These are phyloP conservation scores for Scopulariopsis brevicaulis DNA, from an alignment of 2,329 filamentous ascomycete species.

Conservation along the genomic window DNA sequence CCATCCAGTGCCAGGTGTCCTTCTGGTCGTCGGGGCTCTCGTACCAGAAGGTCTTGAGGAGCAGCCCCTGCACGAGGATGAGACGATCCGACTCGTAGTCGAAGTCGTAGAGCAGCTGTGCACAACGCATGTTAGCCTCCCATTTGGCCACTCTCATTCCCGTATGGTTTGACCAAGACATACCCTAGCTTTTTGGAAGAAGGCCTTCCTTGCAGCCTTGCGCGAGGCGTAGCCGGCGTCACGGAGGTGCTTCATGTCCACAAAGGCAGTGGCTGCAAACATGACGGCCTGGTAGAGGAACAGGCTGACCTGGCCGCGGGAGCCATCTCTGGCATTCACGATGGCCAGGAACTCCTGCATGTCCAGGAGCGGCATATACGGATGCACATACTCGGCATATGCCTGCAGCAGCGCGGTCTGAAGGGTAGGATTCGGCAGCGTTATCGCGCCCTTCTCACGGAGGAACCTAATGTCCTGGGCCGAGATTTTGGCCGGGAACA, in stretches of 20 bases:
- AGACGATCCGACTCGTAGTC: conserved; percentile 90
- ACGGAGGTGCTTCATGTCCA: conserved; percentile 66
- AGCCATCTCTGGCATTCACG: conserved; percentile 56
- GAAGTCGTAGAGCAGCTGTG: conserved; percentile 77
- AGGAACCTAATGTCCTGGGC: conserved; percentile 77
- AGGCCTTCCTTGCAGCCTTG: conserved; percentile 74
- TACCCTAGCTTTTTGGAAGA: conserved; percentile 81
- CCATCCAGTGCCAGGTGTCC: conserved; percentile 99
- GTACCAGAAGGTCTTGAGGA: conserved; percentile 96
- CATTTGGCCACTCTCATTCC: too few species aligned
- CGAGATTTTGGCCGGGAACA: conserved; percentile 65
- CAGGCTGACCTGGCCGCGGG: conserved; percentile 64
- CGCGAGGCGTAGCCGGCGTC: conserved; percentile 67
- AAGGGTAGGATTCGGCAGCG: conserved; percentile 56
- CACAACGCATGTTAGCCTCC: conserved; percentile 2
- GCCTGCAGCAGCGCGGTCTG: conserved; percentile 73
- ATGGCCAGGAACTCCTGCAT: conserved; percentile 46
- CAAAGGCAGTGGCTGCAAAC: conserved; percentile 84
- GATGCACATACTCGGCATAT: conserved; percentile 84
- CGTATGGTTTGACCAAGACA: conserved; percentile 18
- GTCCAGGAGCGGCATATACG: conserved; percentile 85
- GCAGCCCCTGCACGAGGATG: conserved; percentile 73
- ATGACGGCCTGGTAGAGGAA: conserved; percentile 89
- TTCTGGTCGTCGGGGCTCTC: conserved; percentile 95
- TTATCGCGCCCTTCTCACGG: conserved; percentile 71